Percentiles rank a stretch among this genome's conserved stretches.
Evolutionary conservation across 1,284 basidiomycete genomes (phyloP).

Genomic region (Schizophyllum commune): DNA sequence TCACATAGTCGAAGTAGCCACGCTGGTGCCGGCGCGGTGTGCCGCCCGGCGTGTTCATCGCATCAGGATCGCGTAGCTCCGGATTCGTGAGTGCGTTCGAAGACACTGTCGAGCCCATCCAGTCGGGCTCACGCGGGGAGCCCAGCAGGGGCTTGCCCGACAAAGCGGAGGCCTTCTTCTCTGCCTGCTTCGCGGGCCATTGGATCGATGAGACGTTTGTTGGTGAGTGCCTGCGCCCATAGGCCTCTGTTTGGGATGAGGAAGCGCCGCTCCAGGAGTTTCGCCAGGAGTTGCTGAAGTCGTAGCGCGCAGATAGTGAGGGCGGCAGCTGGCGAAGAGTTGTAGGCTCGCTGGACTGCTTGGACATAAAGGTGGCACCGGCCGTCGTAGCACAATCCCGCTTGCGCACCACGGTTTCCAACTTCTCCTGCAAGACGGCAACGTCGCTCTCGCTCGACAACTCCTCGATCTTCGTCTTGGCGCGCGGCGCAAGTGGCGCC

Average conservation of each 20-base stretch:
- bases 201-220: conserved; percentile 14
- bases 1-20: conserved; percentile 33
- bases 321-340: not conserved
- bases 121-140: conserved; percentile 30
- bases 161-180: conserved; percentile 2
- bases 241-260: conserved; percentile 17
- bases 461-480: conserved; percentile 21
- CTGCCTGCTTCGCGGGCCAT: not conserved
- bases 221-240: conserved; percentile 17
- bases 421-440: conserved; percentile 41
- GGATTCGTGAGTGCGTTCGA: conserved; percentile 17
- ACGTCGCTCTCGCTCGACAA: conserved; percentile 24
- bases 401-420: conserved; percentile 48
- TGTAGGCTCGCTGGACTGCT: conserved; percentile 4
- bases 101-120: conserved; percentile 6
- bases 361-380: not conserved
- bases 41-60: conserved; percentile 3
- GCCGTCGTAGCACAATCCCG: conserved; percentile 17
- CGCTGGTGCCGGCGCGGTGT: conserved; percentile 36
- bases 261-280: conserved; percentile 28
- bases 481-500: conserved; percentile 10
- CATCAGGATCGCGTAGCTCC: not conserved
- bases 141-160: conserved; percentile 20
- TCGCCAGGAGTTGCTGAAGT: conserved; percentile 44
- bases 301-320: conserved; percentile 44